Conservation (phyloP, 768 basidiomycete species). For the Coprinellus micaceus region DNA sequence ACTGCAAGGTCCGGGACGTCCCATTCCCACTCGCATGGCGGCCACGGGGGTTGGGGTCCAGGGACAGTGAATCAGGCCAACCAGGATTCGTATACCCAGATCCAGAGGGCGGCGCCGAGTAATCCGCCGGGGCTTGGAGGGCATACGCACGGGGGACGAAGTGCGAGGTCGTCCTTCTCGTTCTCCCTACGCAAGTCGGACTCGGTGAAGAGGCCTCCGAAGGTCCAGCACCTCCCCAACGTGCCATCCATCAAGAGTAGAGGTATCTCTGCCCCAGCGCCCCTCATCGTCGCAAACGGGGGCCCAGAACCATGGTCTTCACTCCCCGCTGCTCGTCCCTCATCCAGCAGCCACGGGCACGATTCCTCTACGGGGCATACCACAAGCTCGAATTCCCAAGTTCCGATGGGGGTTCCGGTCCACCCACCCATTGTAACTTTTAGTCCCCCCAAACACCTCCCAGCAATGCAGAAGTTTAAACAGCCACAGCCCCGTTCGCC, state of each 20-base stretch:
- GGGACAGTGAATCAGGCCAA: not conserved
- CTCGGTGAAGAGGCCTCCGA: not conserved
- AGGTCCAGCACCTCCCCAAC: conserved; percentile 7
- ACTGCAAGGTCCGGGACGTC: not conserved
- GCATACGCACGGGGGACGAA: no score
- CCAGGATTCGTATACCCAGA: not conserved
- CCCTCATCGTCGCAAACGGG: conserved; percentile 7
- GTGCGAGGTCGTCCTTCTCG: not conserved
- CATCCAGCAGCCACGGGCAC: not conserved
- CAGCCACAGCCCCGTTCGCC: not conserved
- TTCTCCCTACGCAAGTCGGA: conserved; percentile 1
- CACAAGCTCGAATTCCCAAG: no score
- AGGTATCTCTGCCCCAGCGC: conserved; percentile 5
- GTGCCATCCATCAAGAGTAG: not conserved
- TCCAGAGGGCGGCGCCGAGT: not conserved
- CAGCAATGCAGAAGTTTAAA: not conserved
- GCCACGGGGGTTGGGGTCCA: not conserved
- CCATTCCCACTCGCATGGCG: not conserved
- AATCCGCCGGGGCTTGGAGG: not conserved
- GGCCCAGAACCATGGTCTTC: conserved; percentile 7
- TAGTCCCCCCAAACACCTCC: not conserved
- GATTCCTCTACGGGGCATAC: no score
- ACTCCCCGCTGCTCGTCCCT: not conserved
- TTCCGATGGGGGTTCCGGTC: not conserved
- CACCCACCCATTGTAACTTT: conserved; percentile 1